Conservation (phyloP, 1,284 basidiomycete species). For the Sanghuangporus baumii region DNA sequence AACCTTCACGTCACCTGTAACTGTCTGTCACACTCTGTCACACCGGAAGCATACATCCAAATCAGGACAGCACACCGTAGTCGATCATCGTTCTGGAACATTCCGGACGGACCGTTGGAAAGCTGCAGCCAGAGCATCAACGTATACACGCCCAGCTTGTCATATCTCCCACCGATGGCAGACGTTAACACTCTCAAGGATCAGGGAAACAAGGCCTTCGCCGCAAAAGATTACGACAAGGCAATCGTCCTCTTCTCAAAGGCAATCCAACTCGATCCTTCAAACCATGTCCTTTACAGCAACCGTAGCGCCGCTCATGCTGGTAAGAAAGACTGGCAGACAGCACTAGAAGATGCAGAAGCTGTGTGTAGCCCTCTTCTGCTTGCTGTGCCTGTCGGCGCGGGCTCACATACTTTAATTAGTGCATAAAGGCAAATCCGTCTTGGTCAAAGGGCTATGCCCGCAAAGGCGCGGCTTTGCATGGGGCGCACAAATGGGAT, state of each 20-base stretch:
- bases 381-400: not conserved
- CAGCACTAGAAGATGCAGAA: conserved; percentile 87
- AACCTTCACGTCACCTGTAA: not conserved
- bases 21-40: not conserved
- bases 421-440: conserved; percentile 78
- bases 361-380: conserved; percentile 48
- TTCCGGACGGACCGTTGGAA: not conserved
- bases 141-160: not conserved
- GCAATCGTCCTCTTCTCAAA: conserved; percentile 86
- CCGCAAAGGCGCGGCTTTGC: conserved; percentile 92
- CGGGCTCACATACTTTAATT: conserved; percentile 10
- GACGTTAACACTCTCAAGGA: conserved; percentile 66
- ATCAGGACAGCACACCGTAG: not conserved
- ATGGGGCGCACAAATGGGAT: conserved; percentile 74
- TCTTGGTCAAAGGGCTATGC: conserved; percentile 90
- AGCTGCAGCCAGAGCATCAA: no score
- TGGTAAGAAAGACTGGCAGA: conserved; percentile 74
- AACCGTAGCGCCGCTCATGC: conserved; percentile 90
- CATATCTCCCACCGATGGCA: conserved; percentile 8
- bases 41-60: not conserved
- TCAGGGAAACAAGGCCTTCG: conserved; percentile 93
- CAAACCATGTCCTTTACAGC: conserved; percentile 87
- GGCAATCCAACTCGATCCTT: conserved; percentile 79
- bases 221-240: conserved; percentile 87
- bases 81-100: conserved; percentile 1